A percentile compares a stretch with the other conserved stretches of the same genome.
These are phyloP conservation scores for Dictyostelium firmibasis DNA, from an alignment of 78 protist species.

Conservation along the genomic window DNA sequence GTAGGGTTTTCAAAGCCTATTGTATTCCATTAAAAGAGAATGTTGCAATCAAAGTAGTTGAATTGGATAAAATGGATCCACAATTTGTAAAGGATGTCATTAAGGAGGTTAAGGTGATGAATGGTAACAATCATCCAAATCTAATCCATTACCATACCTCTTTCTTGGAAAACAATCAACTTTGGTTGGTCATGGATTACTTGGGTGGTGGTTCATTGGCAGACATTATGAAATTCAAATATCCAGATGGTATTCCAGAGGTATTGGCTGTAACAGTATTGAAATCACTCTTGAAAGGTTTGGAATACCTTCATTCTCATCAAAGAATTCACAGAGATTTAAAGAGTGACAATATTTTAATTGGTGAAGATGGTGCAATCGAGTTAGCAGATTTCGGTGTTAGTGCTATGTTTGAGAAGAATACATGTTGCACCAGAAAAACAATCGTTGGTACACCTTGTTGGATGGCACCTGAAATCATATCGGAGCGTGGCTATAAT, in stretches of 20 bases:
- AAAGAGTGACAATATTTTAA: conserved; percentile 86
- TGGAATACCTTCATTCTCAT: conserved; percentile 74
- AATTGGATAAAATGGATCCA: conserved; percentile 23
- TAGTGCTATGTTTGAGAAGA: conserved; percentile 44
- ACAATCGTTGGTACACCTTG: conserved; percentile 91
- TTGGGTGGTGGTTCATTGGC: conserved; percentile 84
- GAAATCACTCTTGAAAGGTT: conserved; percentile 20
- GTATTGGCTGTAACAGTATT: conserved; percentile 29
- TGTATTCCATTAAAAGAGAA: conserved; percentile 11
- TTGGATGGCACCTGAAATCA: conserved; percentile 92
- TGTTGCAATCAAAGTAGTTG: conserved; percentile 66
- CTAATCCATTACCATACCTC: conserved; percentile 71
- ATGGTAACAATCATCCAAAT: conserved; percentile 65
- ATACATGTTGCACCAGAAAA: background rate
- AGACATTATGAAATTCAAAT: conserved; percentile 74
- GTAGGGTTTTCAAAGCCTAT: conserved; percentile 49
- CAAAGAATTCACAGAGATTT: conserved; percentile 89
- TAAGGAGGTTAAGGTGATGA: conserved; percentile 52
- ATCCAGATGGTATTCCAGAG: conserved; percentile 66
- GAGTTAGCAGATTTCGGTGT: conserved; percentile 91
- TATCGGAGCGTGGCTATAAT: conserved; percentile 56
- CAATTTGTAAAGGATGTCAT: conserved; percentile 49
- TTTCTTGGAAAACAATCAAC: conserved; percentile 29
- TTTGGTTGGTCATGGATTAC: conserved; percentile 87
- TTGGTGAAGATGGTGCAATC: conserved; percentile 76